Conservation (phyloP, 2,329 filamentous ascomycete genomes). For the Fusarium sp. region DNA sequence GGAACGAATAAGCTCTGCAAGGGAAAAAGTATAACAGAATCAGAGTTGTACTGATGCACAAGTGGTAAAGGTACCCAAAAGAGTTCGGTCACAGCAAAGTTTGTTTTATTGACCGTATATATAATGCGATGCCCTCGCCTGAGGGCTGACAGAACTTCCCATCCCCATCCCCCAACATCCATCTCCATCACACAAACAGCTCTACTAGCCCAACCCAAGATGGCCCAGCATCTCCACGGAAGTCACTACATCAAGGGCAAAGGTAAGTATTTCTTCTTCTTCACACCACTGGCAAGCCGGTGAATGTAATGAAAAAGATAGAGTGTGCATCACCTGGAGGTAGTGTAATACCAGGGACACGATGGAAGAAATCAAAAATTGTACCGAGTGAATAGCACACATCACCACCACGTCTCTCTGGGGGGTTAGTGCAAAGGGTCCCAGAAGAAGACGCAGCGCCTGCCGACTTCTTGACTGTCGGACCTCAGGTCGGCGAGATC, state of each 20-base stretch:
- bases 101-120: background rate
- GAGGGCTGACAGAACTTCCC: background rate
- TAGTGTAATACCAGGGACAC: slow-evolving; percentile 5
- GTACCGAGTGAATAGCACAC: background rate
- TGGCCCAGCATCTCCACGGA: background rate
- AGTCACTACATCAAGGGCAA: background rate
- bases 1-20: background rate
- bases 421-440: background rate
- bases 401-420: background rate
- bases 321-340: background rate
- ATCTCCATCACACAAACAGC: background rate
- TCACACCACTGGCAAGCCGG: slow-evolving; percentile 2
- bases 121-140: background rate
- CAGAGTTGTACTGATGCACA: background rate
- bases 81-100: background rate
- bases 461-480: too few relatives aligned
- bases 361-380: slow-evolving; percentile 4
- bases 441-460: background rate
- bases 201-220: background rate
- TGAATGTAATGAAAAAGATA: slow-evolving; percentile 12
- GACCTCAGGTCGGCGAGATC: too few relatives aligned
- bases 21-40: background rate
- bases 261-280: slow-evolving; percentile 1
- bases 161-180: background rate
- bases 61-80: background rate